Evolutionary conservation across 495 filamentous ascomycete genomes (phyloP), one percentile per base, ranked within the genome.

Genomic region (Terfezia claveryi): DNA sequence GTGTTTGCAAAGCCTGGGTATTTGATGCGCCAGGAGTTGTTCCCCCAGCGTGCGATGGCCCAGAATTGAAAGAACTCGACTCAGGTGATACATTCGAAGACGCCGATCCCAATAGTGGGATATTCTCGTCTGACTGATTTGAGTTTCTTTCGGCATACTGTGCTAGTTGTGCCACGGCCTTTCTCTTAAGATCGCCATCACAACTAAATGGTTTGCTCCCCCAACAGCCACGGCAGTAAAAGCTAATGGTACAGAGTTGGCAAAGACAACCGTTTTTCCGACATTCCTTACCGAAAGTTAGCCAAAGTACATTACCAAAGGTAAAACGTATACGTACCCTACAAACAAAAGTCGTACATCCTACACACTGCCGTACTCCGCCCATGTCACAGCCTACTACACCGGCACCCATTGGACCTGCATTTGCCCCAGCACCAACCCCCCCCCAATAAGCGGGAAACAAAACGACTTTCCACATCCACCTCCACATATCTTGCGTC

Each of bases 381-480:
- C 41, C 41, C 41, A 46, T 46, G 17, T 46, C 41, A 20, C 41
- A 46, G 17, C 41, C 41, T 1, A 46, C 41, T 46, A 20, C 41
- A 46, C 41, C 41, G 8, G 14, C 41, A 20, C 41, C 41, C 41
- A 46, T 14, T 46, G 12, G 41, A 5, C 41, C 41, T 14, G 41
- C 14, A 46, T 46, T 46, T 14, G 14, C 41, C 14, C 17, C 17
- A 14, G 41, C 4, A 8, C 41, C 41, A 46, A 20, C 41, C 4
- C 41, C 41, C 41, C 41, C 17, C 41, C 41, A 46, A 46, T 57
- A 16, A 62, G 58, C 23, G 52, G 9, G 38, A 64, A 65, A 49
- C 63, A 65, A 54, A 65, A 65, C 10, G 59, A 52, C 11, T 58
- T 59, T 16, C 56, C 55, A 38, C 63, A 65, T 6, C 63, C 63